phyloP scores from a whole-genome alignment of 1,284 basidiomycete species.

The Heliocybe sulcata region DNA sequence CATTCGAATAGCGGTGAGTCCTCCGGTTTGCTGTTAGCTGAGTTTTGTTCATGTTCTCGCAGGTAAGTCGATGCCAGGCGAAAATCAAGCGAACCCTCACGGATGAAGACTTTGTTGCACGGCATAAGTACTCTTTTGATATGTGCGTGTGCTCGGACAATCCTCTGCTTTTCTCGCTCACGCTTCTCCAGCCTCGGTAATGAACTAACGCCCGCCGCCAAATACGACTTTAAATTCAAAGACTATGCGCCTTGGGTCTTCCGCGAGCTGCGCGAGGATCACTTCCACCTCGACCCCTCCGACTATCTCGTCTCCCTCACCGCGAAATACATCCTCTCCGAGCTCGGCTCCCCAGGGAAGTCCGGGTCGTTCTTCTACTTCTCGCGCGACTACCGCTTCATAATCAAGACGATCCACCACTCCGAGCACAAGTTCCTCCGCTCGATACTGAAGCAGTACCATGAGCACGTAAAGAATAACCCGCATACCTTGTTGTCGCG shows the following conservation, averaged over 20 bases:
- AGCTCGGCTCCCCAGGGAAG: conserved; percentile 98
- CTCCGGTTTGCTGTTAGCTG: conserved; percentile 13
- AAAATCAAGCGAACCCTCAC: conserved; percentile 85
- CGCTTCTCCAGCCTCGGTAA: conserved; percentile 71
- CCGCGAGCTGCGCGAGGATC: conserved; percentile 88
- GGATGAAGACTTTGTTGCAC: conserved; percentile 82
- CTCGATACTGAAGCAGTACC: conserved; percentile 80
- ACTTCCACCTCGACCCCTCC: conserved; percentile 93
- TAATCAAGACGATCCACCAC: conserved; percentile 98
- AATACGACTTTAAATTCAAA: conserved; percentile 99
- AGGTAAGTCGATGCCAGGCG: conserved; percentile 94
- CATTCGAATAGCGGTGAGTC: conserved; percentile 85
- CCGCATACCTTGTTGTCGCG: conserved; percentile 92
- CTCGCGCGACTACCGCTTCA: conserved; percentile 97
- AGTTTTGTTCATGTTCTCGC: conserved; percentile 6
- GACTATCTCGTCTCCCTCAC: conserved; percentile 97
- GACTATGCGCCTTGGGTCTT: conserved; percentile 99
- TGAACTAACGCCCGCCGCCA: conserved; percentile 93
- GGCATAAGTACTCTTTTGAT: conserved; percentile 97
- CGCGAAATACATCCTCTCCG: conserved; percentile 95
- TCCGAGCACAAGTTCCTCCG: conserved; percentile 92
- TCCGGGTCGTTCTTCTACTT: conserved; percentile 99
- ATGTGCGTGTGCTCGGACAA: conserved; percentile 50
- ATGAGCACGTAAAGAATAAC: conserved; percentile 83
- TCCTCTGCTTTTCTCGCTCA: conserved; percentile 9